A percentile compares a stretch with the other conserved stretches of the same genome.
These are phyloP conservation scores for Guyanaporus albipodus DNA, from an alignment of 768 basidiomycete genomes.

Conservation along the genomic window DNA sequence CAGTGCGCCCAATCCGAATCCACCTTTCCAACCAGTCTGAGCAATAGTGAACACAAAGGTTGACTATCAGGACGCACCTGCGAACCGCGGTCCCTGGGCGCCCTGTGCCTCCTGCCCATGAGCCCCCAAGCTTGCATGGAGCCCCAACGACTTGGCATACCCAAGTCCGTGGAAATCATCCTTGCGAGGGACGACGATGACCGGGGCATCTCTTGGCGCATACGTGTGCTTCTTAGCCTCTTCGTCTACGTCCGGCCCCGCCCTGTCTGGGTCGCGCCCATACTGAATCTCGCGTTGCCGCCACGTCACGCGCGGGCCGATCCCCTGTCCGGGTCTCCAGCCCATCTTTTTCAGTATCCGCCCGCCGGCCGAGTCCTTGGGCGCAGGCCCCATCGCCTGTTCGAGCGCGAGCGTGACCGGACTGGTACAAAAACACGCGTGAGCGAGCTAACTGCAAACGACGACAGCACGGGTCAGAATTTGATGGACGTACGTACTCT, in stretches of 20 bases:
- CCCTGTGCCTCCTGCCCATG: conserved; percentile 18
- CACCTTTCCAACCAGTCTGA: conserved; percentile 45
- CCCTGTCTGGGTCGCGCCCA: conserved; percentile 38
- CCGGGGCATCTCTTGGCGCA: conserved; percentile 73
- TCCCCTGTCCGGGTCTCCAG: conserved; percentile 89
- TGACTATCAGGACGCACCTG: conserved; percentile 41
- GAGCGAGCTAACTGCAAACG: neutral
- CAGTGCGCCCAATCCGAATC: conserved; percentile 83
- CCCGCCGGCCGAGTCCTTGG: conserved; percentile 78
- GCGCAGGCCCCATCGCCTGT: conserved; percentile 63
- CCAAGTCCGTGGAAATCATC: conserved; percentile 82
- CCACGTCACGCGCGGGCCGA: conserved; percentile 84
- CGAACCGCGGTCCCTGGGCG: conserved; percentile 47
- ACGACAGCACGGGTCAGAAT: too few species aligned
- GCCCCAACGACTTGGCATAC: conserved; percentile 59
- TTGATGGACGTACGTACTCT: conserved; percentile 23
- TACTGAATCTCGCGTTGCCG: conserved; percentile 73
- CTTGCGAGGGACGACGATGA: conserved; percentile 61
- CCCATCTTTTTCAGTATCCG: conserved; percentile 93
- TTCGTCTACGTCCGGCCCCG: conserved; percentile 56
- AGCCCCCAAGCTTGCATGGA: conserved; percentile 55
- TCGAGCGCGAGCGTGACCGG: conserved; percentile 61
- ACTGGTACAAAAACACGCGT: conserved; percentile 34
- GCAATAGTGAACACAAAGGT: neutral
- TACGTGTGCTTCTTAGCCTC: conserved; percentile 87